A percentile compares a stretch with the other conserved stretches of the same genome.
Conservation (phyloP, 768 basidiomycete species). For the Lentinula lateritia region DNA sequence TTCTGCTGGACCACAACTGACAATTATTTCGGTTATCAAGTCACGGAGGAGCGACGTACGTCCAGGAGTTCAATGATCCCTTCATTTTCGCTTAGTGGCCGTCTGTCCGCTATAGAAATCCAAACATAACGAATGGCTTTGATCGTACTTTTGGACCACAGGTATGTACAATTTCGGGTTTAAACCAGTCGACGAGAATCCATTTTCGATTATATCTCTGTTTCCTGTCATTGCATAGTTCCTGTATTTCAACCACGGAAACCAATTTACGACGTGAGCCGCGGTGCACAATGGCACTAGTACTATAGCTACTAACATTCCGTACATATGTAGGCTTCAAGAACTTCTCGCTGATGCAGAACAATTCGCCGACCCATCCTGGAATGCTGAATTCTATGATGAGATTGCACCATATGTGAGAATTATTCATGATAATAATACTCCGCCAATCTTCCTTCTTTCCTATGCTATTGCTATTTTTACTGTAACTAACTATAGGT, state of each 20-base stretch:
- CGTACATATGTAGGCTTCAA: background rate
- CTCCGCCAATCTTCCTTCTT: background rate
- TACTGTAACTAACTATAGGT: slow-evolving; percentile 7
- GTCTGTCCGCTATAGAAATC: slow-evolving; percentile 5
- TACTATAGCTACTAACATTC: background rate
- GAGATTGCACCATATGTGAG: slow-evolving; percentile 17
- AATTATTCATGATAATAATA: background rate
- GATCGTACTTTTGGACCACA: slow-evolving; percentile 23
- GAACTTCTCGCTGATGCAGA: slow-evolving; percentile 20
- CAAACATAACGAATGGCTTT: slow-evolving; percentile 22
- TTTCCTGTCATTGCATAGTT: slow-evolving; percentile 10
- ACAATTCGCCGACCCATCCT: slow-evolving; percentile 15
- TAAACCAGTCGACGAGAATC: too few species aligned
- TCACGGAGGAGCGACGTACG: slow-evolving; percentile 14
- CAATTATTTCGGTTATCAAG: background rate
- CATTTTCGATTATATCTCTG: background rate
- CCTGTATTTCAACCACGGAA: slow-evolving; percentile 12
- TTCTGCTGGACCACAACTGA: background rate
- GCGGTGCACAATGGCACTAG: background rate
- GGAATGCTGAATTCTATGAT: slow-evolving; percentile 22
- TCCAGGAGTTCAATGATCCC: background rate
- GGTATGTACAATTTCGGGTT: background rate
- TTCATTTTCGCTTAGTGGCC: background rate
- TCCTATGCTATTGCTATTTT: too few species aligned
- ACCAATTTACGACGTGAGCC: background rate